Percentiles rank a stretch among this genome's conserved stretches.
These are phyloP conservation scores for Mortierella sp. DNA, from an alignment of 371 early-diverging fungal species.

Conservation along the genomic window DNA sequence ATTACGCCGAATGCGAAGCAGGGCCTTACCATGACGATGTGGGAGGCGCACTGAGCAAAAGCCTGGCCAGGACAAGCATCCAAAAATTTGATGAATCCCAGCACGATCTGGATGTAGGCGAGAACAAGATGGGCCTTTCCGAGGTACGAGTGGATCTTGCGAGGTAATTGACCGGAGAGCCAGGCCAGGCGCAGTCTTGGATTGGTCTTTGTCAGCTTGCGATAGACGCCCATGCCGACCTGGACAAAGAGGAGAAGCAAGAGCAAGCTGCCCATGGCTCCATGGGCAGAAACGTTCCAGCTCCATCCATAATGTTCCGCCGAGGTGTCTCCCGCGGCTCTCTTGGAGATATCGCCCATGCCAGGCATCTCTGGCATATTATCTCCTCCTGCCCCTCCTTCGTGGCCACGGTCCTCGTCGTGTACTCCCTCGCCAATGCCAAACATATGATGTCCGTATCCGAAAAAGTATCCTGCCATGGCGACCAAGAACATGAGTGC, in stretches of 20 bases:
- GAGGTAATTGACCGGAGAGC: constrained; percentile 23
- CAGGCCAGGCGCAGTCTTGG: constrained; percentile 35
- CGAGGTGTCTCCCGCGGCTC: constrained; percentile 45
- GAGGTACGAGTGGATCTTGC: constrained; percentile 39
- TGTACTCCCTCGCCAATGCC: constrained; percentile 31
- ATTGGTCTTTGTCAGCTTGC: constrained; percentile 37
- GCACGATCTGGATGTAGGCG: constrained; percentile 48
- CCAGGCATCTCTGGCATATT: constrained; percentile 10
- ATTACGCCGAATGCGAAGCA: neutral
- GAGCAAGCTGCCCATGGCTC: constrained; percentile 41
- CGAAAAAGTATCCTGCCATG: constrained; percentile 46
- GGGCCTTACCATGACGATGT: constrained; percentile 53
- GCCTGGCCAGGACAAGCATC: constrained; percentile 45
- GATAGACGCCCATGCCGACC: constrained; percentile 51
- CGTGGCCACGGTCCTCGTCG: constrained; percentile 8
- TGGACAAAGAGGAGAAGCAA: constrained; percentile 40
- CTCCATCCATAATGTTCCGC: constrained; percentile 50
- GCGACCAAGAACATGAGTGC: constrained; percentile 34
- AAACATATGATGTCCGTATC: constrained; percentile 47
- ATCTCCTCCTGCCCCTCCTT: neutral
- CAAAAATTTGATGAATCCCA: constrained; percentile 43
- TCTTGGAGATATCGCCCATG: constrained; percentile 29
- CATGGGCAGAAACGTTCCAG: constrained; percentile 40
- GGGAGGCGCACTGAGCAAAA: constrained; percentile 54
- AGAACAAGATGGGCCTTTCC: constrained; percentile 41